Conservation (phyloP, 768 basidiomycete genomes). For the Cystofilobasidium bisporidii region DNA sequence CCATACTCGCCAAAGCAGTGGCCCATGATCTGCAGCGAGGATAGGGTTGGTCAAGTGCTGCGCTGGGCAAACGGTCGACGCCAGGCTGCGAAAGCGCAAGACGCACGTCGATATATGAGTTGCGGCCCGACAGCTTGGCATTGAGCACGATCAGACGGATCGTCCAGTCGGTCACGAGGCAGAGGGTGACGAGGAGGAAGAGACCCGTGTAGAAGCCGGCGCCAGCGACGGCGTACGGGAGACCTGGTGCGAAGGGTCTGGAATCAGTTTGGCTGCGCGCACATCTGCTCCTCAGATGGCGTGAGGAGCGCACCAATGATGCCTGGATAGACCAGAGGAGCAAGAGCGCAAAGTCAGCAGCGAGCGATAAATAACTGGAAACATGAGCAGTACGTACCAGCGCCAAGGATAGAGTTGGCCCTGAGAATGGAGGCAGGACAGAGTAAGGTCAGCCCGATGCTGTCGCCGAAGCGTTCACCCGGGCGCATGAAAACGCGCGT, state of each 20-base stretch:
- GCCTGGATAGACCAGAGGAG: constrained; percentile 42
- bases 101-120: constrained; percentile 65
- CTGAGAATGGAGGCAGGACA: constrained; percentile 58
- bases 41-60: too few species aligned
- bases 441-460: too few species aligned
- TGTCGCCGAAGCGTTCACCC: too few species aligned
- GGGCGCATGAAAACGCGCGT: background rate
- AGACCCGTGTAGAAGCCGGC: constrained; percentile 88
- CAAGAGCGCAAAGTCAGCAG: too few species aligned
- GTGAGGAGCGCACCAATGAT: constrained; percentile 62
- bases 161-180: constrained; percentile 66
- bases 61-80: background rate
- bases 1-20: constrained; percentile 84
- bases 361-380: too few species aligned
- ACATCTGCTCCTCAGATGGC: too few species aligned
- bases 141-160: constrained; percentile 91
- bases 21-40: constrained; percentile 70
- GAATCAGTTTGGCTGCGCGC: background rate
- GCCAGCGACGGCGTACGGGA: constrained; percentile 88
- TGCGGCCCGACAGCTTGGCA: constrained; percentile 85
- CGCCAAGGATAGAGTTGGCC: constrained; percentile 92
- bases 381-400: constrained; percentile 38
- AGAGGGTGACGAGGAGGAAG: constrained; percentile 67
- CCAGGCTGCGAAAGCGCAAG: background rate
- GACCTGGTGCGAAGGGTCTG: constrained; percentile 23